phyloP scores from a whole-genome alignment of 2,329 filamentous ascomycete species.

The Ophiostoma triangulosporum region DNA sequence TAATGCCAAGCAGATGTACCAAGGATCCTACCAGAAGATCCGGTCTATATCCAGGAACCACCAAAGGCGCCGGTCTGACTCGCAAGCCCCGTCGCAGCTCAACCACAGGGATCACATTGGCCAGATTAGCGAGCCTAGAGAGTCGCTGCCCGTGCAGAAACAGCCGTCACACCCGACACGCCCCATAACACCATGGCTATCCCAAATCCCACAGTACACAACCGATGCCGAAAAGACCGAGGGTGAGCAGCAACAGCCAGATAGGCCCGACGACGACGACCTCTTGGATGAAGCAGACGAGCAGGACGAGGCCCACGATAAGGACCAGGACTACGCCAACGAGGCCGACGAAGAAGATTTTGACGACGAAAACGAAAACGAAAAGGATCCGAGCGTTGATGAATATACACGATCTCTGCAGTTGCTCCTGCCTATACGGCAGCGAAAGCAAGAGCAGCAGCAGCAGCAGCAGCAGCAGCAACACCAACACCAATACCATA shows the following conservation, averaged over 20 bases:
- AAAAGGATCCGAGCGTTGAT: conserved; percentile 4
- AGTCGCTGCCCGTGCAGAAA: neutral
- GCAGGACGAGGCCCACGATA: neutral
- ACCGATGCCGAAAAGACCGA: neutral
- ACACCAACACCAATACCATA: neutral
- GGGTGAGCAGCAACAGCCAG: neutral
- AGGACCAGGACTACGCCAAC: neutral
- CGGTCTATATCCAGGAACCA: neutral
- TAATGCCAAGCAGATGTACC: conserved; percentile 1
- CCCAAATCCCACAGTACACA: conserved; percentile 4
- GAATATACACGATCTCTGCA: conserved; percentile 13
- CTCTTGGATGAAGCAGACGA: neutral
- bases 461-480: neutral
- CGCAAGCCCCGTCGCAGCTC: conserved; percentile 3
- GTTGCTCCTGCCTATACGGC: conserved; percentile 2
- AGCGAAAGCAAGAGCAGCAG: neutral
- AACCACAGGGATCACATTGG: conserved; percentile 3
- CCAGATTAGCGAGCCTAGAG: neutral
- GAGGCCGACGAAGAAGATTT: neutral
- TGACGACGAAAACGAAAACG: neutral
- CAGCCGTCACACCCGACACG: neutral
- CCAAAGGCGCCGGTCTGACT: conserved; percentile 11
- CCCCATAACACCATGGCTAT: conserved; percentile 12
- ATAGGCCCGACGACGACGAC: neutral
- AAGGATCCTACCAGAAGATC: neutral